Percentiles rank a stretch among this genome's conserved stretches.
phyloP scores from a whole-genome alignment of 148 eudicot species.

The Silene uniflora region DNA sequence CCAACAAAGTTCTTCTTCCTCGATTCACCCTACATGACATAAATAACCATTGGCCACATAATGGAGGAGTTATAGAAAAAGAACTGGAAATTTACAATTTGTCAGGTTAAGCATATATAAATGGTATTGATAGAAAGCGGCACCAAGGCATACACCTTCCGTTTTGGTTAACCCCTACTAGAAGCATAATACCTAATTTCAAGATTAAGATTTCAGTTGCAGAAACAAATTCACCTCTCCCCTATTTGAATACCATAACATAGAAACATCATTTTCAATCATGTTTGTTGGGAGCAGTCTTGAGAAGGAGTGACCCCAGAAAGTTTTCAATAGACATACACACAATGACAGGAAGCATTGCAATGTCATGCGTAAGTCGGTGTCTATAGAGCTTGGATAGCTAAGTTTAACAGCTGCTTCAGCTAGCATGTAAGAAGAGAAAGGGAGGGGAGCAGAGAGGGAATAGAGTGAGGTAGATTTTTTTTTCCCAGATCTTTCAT shows the following conservation, averaged over 20 bases:
- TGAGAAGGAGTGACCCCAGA: not conserved
- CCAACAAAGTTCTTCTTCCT: conserved; percentile 35
- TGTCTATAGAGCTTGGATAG: not conserved
- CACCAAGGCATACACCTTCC: not conserved
- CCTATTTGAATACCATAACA: not conserved
- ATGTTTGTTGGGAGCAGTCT: not conserved
- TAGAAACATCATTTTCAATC: not conserved
- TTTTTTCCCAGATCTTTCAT: too few species aligned
- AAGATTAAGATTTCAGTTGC: not conserved
- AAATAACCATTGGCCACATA: not conserved
- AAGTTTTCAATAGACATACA: not conserved
- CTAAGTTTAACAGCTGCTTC: not conserved
- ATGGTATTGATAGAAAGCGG: not conserved
- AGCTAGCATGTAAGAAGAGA: not conserved
- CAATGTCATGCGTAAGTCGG: not conserved
- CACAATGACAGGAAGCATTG: not conserved
- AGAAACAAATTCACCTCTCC: not conserved
- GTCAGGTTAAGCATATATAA: conserved; percentile 1
- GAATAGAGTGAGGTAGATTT: too few species aligned
- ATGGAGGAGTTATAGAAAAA: not conserved
- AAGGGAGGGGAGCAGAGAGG: too few species aligned
- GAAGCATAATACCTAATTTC: not conserved
- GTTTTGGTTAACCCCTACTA: not conserved
- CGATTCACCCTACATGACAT: conserved; percentile 26
- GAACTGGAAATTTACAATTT: not conserved